Percentiles rank a stretch among this genome's conserved stretches.
phyloP scores from a whole-genome alignment of 2,329 filamentous ascomycete genomes.

The Verticillium nonalfalfae region DNA sequence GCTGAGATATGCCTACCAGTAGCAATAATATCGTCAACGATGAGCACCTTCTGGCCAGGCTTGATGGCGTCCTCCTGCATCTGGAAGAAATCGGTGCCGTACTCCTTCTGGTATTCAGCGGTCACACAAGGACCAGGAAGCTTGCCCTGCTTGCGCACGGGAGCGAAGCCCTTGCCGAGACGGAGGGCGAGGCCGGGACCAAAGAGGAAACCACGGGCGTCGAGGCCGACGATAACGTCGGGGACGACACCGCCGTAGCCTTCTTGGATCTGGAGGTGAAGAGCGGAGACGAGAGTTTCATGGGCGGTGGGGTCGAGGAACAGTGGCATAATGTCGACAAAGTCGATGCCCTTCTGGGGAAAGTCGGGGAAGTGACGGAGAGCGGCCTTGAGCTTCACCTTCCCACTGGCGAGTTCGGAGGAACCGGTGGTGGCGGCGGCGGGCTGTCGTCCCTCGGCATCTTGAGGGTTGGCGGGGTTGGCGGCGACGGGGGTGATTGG shows the following conservation, averaged over 20 bases:
- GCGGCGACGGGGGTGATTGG: slow-evolving; percentile 20
- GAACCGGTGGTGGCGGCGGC: slow-evolving; percentile 53
- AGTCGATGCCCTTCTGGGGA: slow-evolving; percentile 84
- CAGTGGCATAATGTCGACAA: slow-evolving; percentile 96
- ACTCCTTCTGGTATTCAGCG: slow-evolving; percentile 89
- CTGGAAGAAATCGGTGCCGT: slow-evolving; percentile 91
- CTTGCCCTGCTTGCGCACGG: slow-evolving; percentile 93
- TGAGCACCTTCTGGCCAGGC: slow-evolving; percentile 79
- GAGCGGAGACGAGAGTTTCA: slow-evolving; percentile 69
- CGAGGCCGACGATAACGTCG: slow-evolving; percentile 88
- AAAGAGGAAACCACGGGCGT: slow-evolving; percentile 93
- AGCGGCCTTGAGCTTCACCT: slow-evolving; percentile 63
- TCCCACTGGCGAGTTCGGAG: slow-evolving; percentile 61
- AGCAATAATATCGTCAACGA: slow-evolving; percentile 98
- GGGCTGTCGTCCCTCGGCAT: slow-evolving; percentile 60
- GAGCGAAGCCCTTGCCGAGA: slow-evolving; percentile 80
- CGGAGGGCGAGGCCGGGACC: slow-evolving; percentile 81
- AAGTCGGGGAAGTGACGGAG: slow-evolving; percentile 90
- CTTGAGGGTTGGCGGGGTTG: slow-evolving; percentile 29
- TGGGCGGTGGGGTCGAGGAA: slow-evolving; percentile 76
- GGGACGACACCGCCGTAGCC: slow-evolving; percentile 57
- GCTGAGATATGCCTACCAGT: slow-evolving; percentile 61
- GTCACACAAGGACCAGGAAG: slow-evolving; percentile 84
- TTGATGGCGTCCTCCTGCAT: slow-evolving; percentile 85
- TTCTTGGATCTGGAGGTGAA: slow-evolving; percentile 74